phyloP scores from a whole-genome alignment of 306 rosid genomes.

The Vigna radiata region DNA sequence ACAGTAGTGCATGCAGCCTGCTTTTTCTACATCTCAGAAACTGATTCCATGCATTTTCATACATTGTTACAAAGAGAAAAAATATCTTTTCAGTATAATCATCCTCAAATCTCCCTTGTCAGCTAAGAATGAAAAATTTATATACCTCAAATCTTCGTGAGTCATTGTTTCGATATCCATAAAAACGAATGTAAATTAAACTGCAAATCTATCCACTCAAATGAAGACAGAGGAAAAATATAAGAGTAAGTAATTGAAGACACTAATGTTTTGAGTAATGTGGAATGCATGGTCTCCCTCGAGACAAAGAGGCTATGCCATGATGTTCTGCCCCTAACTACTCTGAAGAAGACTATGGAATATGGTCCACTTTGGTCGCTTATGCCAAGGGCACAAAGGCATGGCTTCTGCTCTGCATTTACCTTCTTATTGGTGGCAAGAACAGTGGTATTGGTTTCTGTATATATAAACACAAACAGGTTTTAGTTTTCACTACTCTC shows the following conservation, averaged over 20 bases:
- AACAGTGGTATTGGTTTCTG: background rate
- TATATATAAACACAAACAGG: background rate
- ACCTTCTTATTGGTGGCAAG: slow-evolving; percentile 30
- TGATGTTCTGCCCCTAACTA: slow-evolving; percentile 23
- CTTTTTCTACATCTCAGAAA: too few species aligned
- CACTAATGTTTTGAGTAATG: background rate
- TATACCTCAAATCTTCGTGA: too few species aligned
- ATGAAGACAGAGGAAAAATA: background rate
- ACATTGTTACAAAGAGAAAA: too few species aligned
- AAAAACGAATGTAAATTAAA: too few species aligned
- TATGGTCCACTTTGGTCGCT: slow-evolving; percentile 39
- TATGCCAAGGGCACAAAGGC: background rate
- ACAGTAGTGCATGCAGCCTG: too few species aligned
- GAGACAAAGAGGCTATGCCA: slow-evolving; percentile 30
- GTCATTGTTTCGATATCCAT: too few species aligned
- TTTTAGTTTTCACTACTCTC: background rate
- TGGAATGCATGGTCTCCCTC: slow-evolving; percentile 8
- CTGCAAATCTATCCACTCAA: too few species aligned
- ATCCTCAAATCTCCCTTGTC: too few species aligned
- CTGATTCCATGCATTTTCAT: too few species aligned
- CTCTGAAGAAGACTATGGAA: background rate
- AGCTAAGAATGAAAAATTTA: too few species aligned
- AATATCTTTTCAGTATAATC: too few species aligned
- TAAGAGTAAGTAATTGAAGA: background rate
- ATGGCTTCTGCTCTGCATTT: slow-evolving; percentile 6